A percentile compares a stretch with the other conserved stretches of the same genome.
These are phyloP conservation scores for Leishmania gerbilli DNA, from an alignment of 208 protist genomes.

Conservation along the genomic window DNA sequence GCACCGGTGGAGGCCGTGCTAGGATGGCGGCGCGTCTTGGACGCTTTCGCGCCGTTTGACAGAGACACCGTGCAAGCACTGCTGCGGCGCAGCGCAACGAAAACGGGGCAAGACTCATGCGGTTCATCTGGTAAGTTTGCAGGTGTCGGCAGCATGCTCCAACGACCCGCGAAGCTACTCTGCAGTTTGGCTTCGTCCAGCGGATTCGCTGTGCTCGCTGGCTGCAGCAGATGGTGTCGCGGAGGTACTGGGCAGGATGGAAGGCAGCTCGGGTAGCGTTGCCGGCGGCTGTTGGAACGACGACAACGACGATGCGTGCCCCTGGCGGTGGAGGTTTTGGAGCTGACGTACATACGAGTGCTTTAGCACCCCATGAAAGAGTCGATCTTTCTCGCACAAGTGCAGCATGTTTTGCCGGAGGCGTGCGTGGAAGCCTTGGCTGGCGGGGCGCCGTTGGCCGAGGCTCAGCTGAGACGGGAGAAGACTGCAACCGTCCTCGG, in stretches of 20 bases:
- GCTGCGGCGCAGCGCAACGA: background rate
- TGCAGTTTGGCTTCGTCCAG: background rate
- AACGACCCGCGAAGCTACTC: background rate
- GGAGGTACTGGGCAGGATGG: background rate
- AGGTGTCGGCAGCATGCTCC: background rate
- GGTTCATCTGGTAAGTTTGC: background rate
- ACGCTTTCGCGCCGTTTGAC: background rate
- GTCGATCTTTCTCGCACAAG: background rate
- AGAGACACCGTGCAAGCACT: background rate
- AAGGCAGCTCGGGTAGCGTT: background rate
- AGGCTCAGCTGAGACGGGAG: background rate
- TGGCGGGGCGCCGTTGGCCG: background rate
- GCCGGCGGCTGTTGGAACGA: background rate
- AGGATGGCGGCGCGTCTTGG: background rate
- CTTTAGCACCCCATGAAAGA: background rate
- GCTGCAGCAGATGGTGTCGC: background rate
- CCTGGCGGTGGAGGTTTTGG: background rate
- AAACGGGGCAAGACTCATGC: background rate
- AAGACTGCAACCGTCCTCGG: background rate
- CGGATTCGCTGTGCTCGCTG: background rate
- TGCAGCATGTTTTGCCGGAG: background rate
- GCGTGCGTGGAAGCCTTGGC: background rate
- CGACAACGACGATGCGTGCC: background rate
- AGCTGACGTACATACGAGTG: conserved; percentile 6
- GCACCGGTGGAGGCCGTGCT: background rate